Evolutionary conservation across 2,329 filamentous ascomycete genomes (phyloP).

Genomic region (Cladosporium sp.): DNA sequence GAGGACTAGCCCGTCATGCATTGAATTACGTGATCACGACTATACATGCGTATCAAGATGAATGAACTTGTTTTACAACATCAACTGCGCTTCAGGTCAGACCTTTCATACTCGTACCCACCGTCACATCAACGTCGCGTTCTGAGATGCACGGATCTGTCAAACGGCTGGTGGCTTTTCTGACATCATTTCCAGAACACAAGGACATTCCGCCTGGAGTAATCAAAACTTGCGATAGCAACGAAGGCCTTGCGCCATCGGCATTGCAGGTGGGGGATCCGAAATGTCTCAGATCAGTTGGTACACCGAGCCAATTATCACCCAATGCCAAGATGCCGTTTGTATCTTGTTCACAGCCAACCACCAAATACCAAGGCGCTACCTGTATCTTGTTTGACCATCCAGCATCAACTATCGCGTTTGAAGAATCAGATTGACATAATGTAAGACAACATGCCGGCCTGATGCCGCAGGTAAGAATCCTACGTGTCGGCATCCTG

Average conservation of each 20-base stretch:
- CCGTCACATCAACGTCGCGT: not conserved
- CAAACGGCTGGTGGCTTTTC: not conserved
- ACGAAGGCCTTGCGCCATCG: not conserved
- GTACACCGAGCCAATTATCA: not conserved
- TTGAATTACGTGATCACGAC: not conserved
- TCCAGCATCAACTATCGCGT: not conserved
- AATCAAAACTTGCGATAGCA: not conserved
- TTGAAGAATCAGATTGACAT: not conserved
- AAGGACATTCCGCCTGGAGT: not conserved
- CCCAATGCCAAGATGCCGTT: not conserved
- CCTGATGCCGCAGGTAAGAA: not conserved
- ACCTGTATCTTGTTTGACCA: slow-evolving; percentile 7
- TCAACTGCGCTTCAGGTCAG: not conserved
- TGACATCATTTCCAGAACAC: not conserved
- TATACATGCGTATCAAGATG: not conserved
- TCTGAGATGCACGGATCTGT: not conserved
- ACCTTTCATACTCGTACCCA: not conserved
- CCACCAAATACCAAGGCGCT: slow-evolving; percentile 11
- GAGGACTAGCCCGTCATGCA: slow-evolving; percentile 42
- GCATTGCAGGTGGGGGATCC: slow-evolving; percentile 13
- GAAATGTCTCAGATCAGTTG: slow-evolving; percentile 6
- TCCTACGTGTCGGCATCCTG: not conserved
- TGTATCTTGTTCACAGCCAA: slow-evolving; percentile 8
- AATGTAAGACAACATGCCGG: slow-evolving; percentile 13
- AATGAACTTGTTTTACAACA: not conserved